phyloP scores from a whole-genome alignment of 192 early-diverging fungal genomes.

The Coemansia sp. region DNA sequence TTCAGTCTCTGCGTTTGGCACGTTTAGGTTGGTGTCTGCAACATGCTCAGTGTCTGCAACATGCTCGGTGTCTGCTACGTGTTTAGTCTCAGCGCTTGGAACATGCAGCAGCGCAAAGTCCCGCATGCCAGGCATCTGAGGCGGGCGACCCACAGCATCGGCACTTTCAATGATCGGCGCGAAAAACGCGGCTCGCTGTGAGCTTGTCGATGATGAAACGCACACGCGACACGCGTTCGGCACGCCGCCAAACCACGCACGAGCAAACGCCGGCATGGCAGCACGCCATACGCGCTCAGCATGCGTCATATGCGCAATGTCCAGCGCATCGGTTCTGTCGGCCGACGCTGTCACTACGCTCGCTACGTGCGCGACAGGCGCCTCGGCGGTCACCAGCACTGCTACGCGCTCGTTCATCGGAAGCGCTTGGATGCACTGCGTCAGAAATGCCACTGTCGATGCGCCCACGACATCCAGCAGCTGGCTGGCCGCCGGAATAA shows the following conservation, averaged over 20 bases:
- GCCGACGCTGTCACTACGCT: neutral
- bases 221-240: conserved; percentile 8
- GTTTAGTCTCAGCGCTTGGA: neutral
- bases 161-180: conserved; percentile 17
- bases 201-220: neutral
- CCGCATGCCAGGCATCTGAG: neutral
- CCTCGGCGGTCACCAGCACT: conserved; percentile 59
- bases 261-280: conserved; percentile 20
- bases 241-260: conserved; percentile 15
- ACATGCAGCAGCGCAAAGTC: neutral
- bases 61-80: neutral
- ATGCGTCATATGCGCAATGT: conserved; percentile 2
- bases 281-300: conserved; percentile 16
- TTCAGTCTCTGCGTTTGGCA: neutral
- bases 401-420: conserved; percentile 55
- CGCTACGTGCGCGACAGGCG: conserved; percentile 20
- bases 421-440: conserved; percentile 54
- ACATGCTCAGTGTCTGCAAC: neutral
- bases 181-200: conserved; percentile 19
- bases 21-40: neutral
- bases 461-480: conserved; percentile 58
- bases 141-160: conserved; percentile 21
- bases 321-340: neutral
- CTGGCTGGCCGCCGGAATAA: conserved; percentile 56
- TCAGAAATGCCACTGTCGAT: conserved; percentile 46